Base-by-base conservation (phyloP, 2,329 filamentous ascomycete species). In the Ceratocystis destructans region DNA sequence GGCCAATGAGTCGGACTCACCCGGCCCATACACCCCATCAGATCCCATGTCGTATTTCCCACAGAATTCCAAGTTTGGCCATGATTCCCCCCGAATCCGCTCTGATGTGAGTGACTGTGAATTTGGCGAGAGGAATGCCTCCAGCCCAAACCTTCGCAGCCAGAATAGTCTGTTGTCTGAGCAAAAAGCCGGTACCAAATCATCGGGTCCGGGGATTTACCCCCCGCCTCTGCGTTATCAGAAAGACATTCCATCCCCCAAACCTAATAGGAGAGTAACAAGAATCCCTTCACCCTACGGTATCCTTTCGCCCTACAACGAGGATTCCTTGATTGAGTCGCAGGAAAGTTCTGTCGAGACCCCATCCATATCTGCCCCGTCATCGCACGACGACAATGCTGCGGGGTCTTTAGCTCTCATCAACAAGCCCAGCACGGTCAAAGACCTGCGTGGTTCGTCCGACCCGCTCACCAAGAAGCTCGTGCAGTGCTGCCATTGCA, bases 401-500 rank as follows among this genome's bases (percentile, higher is more conserved):
- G 37, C 22, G 4, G 64, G 50, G 45, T 22, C 44, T 33, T 33
- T 65, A 4, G 50, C 50, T 12, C 6, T 28, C 3, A 7, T 5
- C 2, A n/a, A 10, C 20, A 10, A 8, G n/a, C 8, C 25, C 61
- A 59, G 28, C 8, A 4, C 22, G 8, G 44, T 66, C 46, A 66
- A 57, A n/a, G 64, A 66, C 46, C 31, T 66, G 12, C 48, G 57
- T 17, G 59, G 59, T 4, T 53, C 45, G 15, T 53, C 57, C 15
- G 77, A 79, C 10, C 79, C 79, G 0, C 73, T 85, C 12, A 81
- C 82, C 44, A 87, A 86, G 75, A 82, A 86, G 77, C 80, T 87
- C 37, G 83, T 87, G 12, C 79, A 86, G 71, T 87, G 84, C 73
- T 87, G 84, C 74, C 77, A 76, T 66, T 87, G 84, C 78, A 80